Evolutionary conservation across 495 filamentous ascomycete species (phyloP).

Genomic region (Annulohypoxylon stygium): DNA sequence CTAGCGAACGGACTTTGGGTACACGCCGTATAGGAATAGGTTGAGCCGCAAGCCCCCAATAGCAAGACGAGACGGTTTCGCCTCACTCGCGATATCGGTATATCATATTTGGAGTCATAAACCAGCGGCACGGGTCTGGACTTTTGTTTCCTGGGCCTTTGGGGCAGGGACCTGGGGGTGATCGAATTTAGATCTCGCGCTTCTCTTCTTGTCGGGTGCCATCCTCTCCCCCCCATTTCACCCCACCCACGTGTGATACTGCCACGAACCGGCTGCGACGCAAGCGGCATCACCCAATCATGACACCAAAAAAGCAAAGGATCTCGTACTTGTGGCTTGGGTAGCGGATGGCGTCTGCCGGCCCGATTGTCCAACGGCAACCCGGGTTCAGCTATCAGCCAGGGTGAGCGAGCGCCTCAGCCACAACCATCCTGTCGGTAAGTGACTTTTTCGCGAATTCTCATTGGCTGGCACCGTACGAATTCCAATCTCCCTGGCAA

Average conservation of each 20-base stretch:
- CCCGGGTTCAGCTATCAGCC: slow-evolving; percentile 12
- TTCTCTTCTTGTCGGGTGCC: background rate
- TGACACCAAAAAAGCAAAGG: slow-evolving; percentile 3
- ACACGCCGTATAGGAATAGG: slow-evolving; percentile 12
- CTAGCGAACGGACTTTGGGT: background rate
- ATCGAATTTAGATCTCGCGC: slow-evolving; percentile 1
- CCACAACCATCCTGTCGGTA: slow-evolving; percentile 29
- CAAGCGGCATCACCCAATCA: slow-evolving; percentile 17
- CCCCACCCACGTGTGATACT: slow-evolving; percentile 9
- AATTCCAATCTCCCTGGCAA: background rate
- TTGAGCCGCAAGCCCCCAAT: slow-evolving; percentile 23
- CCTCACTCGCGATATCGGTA: background rate
- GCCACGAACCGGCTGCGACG: background rate
- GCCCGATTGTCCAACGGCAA: slow-evolving; percentile 21
- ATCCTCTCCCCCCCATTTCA: background rate
- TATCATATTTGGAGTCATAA: background rate
- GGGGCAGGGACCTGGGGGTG: background rate
- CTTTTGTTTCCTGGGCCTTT: background rate
- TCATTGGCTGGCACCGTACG: slow-evolving; percentile 3
- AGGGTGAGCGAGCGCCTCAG: slow-evolving; percentile 6
- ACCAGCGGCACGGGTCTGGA: slow-evolving; percentile 1
- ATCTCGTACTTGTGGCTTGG: slow-evolving; percentile 24
- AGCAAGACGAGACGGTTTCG: background rate
- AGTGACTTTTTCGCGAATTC: background rate
- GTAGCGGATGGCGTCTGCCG: slow-evolving; percentile 22